Evolutionary conservation across 768 basidiomycete genomes (phyloP), one percentile per base, ranked within the genome.

Genomic region (Mycena maculata): DNA sequence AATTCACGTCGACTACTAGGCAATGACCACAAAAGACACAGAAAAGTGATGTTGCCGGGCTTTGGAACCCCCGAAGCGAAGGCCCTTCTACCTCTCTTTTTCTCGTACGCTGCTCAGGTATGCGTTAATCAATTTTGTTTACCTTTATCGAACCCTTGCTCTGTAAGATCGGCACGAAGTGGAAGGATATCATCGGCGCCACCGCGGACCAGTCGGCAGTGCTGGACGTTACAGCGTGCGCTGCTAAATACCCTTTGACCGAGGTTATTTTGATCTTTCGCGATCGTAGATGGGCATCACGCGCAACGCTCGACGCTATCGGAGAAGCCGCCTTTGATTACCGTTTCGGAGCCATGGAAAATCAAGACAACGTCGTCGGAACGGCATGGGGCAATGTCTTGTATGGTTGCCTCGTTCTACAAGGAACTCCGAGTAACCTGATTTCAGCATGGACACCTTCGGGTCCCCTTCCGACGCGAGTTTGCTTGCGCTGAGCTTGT

Each of bases 281-380:
- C n/a, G n/a, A n/a, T 41, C 18, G 57, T 52, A 71, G 66, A 16
- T 83, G 82, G 81, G 63, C 74, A n/a, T 82, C 85, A 28, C 82
- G 83, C 5, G 83, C 82, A 3, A 82, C 85, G 9, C 67, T 87
- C 58, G 87, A 87, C 75, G 81, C 84, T 16, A 83, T 87, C 59
- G 87, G 85, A 10, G 78, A 82, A 73, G 86, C 82, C 55, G 85
- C 84, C 42, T 87, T 87, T 65, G 86, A 86, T 59, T 81, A 86
- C 68, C 78, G 78, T 28, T 86, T 87, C 41, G 79, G 78, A 15
- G 77, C 78, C 3, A 69, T 82, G 65, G 79, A 83, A 18, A 72
- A 81, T 56, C 74, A 69, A 16, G 73, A 80, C 23, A 82, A 81
- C 60, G 72, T 75, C 39, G 77, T 85, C 22, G 79, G 77, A 25